A percentile compares a stretch with the other conserved stretches of the same genome.
These are phyloP conservation scores for Warburgia ugandensis DNA, from an alignment of 164 flowering plant species.

Conservation along the genomic window DNA sequence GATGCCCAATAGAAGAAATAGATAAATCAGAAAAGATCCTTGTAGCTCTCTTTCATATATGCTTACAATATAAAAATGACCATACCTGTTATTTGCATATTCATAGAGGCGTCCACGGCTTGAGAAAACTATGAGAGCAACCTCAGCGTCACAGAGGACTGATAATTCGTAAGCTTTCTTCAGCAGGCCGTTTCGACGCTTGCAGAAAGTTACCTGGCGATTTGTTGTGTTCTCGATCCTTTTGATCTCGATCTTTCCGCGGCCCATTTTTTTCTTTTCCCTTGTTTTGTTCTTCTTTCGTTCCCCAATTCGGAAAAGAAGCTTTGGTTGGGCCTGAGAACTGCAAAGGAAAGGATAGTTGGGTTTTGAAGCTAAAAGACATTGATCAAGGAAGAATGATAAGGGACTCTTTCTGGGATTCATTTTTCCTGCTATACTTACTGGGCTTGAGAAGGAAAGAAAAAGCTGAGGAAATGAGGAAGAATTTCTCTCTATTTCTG, in stretches of 20 bases:
- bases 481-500: background rate
- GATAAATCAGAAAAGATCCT: background rate
- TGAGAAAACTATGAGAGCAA: slow-evolving; percentile 26
- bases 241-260: slow-evolving; percentile 28
- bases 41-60: background rate
- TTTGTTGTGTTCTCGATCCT: slow-evolving; percentile 26
- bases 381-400: background rate
- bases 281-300: slow-evolving; percentile 1
- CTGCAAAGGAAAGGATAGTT: background rate
- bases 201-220: slow-evolving; percentile 26
- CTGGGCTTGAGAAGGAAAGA: background rate
- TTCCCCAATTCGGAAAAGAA: background rate
- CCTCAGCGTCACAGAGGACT: slow-evolving; percentile 24
- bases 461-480: background rate
- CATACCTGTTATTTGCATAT: slow-evolving; percentile 23
- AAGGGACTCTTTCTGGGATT: background rate
- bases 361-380: slow-evolving; percentile 2
- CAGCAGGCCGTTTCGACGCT: slow-evolving; percentile 25
- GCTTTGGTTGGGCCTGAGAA: too few relatives aligned
- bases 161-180: slow-evolving; percentile 28
- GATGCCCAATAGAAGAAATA: too few relatives aligned
- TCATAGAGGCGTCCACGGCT: slow-evolving; percentile 27
- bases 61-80: background rate
- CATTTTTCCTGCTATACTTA: background rate
- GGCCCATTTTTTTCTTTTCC: slow-evolving; percentile 17